Evolutionary conservation across 2,329 filamentous ascomycete genomes (phyloP), one percentile per base, ranked within the genome.

Genomic region (Alternaria panax): DNA sequence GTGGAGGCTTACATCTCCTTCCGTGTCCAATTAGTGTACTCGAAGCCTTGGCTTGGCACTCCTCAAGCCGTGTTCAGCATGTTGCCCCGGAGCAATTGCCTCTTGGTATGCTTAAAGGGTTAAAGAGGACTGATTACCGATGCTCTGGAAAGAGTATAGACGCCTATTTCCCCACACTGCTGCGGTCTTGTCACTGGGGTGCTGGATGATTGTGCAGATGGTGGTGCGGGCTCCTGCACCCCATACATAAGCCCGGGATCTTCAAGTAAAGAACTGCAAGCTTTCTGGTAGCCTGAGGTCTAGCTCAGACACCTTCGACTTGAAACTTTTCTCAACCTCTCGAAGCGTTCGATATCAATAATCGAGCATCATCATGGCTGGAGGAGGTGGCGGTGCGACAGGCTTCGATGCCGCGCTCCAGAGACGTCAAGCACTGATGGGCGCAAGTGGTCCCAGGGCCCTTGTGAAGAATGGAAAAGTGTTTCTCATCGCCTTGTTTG

Each of bases 401-500:
- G 67, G 61, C 58, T 69, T 70, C 38, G 67, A 69, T 65, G 69
- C 63, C 45, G 69, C 67, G 28, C 62, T 71, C 5, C 54, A 68
- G 42, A 63, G 69, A 38, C 64, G 69, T 45, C 61, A 68, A 43
- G 67, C 67, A 16, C 48, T 71, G 11, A 70, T 70, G 67, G 69
- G 67, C 42, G 61, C 63, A 28, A 70, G 67, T 66, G 84, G 84
- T 22, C 80, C 81, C n/a, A 67, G 75, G 63, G 84, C 84, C 11
- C 70, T 87, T 40, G 36, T 86, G 34, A 81, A 81, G 65, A 86
- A 86, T 68, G 73, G 80, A 58, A 84, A 82, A 63, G 84, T 86
- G 24, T 85, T 85, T 58, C 80, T 81, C 9, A 86, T 87, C 67
- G 83, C 84, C 9, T 79, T 83, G 53, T 87, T 87, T 59, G 81